phyloP scores from a whole-genome alignment of 192 early-diverging fungal species.

The Haplosporangium gracile region DNA sequence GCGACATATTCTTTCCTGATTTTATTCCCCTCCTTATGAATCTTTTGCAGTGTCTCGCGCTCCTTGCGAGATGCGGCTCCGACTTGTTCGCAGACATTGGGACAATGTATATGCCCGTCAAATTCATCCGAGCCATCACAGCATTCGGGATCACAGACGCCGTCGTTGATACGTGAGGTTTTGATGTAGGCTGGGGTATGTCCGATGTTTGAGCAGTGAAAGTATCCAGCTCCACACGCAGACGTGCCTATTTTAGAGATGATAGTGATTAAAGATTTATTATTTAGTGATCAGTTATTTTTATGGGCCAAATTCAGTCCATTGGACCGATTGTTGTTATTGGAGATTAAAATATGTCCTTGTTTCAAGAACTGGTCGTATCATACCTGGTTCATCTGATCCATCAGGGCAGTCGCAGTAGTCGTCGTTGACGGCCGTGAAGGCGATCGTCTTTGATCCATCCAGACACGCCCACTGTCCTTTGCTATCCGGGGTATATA shows the following conservation, averaged over 20 bases:
- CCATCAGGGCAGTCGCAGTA: slow-evolving; percentile 98
- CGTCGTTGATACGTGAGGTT: slow-evolving; percentile 89
- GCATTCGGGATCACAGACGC: slow-evolving; percentile 94
- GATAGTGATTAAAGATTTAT: not conserved
- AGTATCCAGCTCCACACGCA: slow-evolving; percentile 84
- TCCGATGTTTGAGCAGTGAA: slow-evolving; percentile 88
- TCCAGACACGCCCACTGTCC: slow-evolving; percentile 80
- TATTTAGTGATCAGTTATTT: not conserved
- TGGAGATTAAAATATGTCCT: not conserved
- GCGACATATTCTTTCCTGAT: slow-evolving; percentile 46
- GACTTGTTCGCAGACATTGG: slow-evolving; percentile 78
- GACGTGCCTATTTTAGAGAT: slow-evolving; percentile 78
- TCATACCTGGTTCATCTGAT: slow-evolving; percentile 91
- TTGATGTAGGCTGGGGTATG: slow-evolving; percentile 78
- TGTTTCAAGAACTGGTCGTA: not conserved
- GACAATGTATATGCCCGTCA: slow-evolving; percentile 68
- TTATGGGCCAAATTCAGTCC: too few relatives aligned
- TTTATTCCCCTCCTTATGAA: slow-evolving; percentile 33
- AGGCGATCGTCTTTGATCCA: slow-evolving; percentile 75
- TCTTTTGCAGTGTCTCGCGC: slow-evolving; percentile 14
- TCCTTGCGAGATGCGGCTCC: slow-evolving; percentile 54
- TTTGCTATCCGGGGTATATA: slow-evolving; percentile 17
- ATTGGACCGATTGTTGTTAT: not conserved
- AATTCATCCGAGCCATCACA: slow-evolving; percentile 98
- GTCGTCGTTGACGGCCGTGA: slow-evolving; percentile 91